A percentile compares a stretch with the other conserved stretches of the same genome.
Conservation (phyloP, 2,329 filamentous ascomycete species). For the Cryphonectria japonica region DNA sequence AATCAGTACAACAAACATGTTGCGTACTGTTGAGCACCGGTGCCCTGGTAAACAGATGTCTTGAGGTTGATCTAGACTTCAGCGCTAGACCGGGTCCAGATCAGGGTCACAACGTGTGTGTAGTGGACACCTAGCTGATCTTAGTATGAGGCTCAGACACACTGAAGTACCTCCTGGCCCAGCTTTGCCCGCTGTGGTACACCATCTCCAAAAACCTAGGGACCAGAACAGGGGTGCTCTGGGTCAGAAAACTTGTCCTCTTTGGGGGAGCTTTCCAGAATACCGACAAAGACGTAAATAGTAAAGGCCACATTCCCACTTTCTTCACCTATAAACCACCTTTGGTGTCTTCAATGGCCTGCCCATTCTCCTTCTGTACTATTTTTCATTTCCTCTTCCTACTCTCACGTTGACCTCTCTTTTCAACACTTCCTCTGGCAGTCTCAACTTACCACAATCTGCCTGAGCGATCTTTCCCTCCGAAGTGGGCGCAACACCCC, state of each 20-base stretch:
- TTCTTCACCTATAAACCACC: constrained; percentile 7
- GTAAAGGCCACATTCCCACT: constrained; percentile 30
- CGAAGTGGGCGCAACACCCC: constrained; percentile 21
- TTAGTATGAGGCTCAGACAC: constrained; percentile 6
- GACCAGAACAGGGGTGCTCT: constrained; percentile 20
- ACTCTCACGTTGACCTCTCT: neutral
- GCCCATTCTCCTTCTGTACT: neutral
- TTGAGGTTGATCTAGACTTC: constrained; percentile 18
- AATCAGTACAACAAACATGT: neutral
- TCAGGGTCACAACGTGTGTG: constrained; percentile 16
- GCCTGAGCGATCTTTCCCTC: constrained; percentile 1
- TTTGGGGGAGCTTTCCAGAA: constrained; percentile 24
- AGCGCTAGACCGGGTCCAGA: constrained; percentile 14
- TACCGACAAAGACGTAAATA: constrained; percentile 18
- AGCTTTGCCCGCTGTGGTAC: neutral
- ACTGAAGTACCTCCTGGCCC: constrained; percentile 11
- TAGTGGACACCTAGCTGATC: constrained; percentile 28
- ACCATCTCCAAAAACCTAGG: neutral
- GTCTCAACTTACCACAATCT: neutral
- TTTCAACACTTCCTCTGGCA: neutral
- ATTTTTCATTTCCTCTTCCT: neutral
- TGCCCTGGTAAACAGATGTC: neutral
- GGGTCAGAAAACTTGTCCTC: constrained; percentile 25
- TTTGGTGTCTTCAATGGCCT: constrained; percentile 13
- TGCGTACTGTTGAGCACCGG: neutral